Evolutionary conservation across 257 asterid genomes (phyloP), one percentile per base, ranked within the genome.

Genomic region (Leptodermis oblonga): DNA sequence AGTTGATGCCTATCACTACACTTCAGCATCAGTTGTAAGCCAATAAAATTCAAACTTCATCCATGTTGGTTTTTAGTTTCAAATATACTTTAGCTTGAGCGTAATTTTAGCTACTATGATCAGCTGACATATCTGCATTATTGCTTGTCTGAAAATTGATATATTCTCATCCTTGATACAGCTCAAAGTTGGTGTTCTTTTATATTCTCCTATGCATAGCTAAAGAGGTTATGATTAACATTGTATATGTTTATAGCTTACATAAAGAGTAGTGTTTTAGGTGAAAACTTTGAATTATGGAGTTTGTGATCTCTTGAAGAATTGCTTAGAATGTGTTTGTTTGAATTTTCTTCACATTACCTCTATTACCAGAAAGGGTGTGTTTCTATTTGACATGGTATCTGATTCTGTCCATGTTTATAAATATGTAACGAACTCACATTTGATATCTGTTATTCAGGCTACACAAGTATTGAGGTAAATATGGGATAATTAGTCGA

Each of bases 1-100:
- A 74, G 82, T 90, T 5, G 87, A 84, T 30, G 69, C 84, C 25
- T 90, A 76, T 82, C 34, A 82, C 81, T 86, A 85, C 70, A 80
- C 87, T 73, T 62, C 37, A 52, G 48, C 78, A 53, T 78, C 96
- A 28, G 65, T 65, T 74, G 96, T 88, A 84, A 81, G 86, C 74
- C 23, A 34, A 33, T 20, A 30, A 36, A 60, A 31, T 70, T 7
- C 9, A 3, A 48, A 30, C 5, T 45, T 41, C 0, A 17, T 7
- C 1, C 10, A 37, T 17, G 52, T 26, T 14, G 42, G 33, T 10
- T 31, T 45, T 37, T 14, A 45, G 37, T 17, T 65, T 25, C 22
- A 64, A 0, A 63, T 12, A 22, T 62, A 37, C 33, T 7, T 39
- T 43, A 43, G 26, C 15, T 26, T 26, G 15, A 43, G 39, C 1